Conservation (phyloP, 2,329 filamentous ascomycete species). For the Cadophora malorum region DNA sequence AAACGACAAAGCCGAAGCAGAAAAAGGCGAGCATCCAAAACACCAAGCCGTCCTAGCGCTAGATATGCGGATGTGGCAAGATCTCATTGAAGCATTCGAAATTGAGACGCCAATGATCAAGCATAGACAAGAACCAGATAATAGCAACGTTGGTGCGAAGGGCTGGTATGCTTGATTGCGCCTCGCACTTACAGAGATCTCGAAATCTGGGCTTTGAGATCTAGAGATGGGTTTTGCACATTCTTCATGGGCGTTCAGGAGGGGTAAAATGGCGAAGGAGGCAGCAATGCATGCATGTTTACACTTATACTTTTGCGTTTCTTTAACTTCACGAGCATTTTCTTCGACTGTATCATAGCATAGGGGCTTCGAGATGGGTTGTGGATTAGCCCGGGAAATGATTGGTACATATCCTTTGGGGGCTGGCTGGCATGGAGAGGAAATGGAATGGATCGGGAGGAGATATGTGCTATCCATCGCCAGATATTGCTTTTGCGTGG, state of each 20-base stretch:
- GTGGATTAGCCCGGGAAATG: not conserved
- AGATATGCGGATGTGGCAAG: conserved; percentile 83
- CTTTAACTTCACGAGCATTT: not conserved
- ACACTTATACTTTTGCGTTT: not conserved
- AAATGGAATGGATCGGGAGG: not conserved
- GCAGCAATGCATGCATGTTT: not conserved
- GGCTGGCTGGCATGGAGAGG: not conserved
- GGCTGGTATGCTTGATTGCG: conserved; percentile 44
- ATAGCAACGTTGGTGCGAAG: conserved; percentile 36
- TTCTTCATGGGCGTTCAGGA: conserved; percentile 2
- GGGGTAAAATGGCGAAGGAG: not conserved
- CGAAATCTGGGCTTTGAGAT: not conserved
- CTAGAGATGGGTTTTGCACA: not conserved
- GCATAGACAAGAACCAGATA: conserved; percentile 67
- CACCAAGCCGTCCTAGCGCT: conserved; percentile 90
- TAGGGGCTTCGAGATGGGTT: not conserved
- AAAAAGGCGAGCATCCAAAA: conserved; percentile 60
- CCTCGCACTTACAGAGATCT: not conserved
- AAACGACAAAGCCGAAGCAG: conserved; percentile 35
- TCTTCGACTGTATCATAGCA: not conserved
- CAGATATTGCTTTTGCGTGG: too few species aligned
- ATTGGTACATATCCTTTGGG: not conserved
- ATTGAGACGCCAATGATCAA: conserved; percentile 84
- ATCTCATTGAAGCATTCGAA: conserved; percentile 76
- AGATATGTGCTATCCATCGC: conserved; percentile 13